Base-by-base conservation (phyloP, 805 yeast genomes). In the Allodekkera sacchari region DNA sequence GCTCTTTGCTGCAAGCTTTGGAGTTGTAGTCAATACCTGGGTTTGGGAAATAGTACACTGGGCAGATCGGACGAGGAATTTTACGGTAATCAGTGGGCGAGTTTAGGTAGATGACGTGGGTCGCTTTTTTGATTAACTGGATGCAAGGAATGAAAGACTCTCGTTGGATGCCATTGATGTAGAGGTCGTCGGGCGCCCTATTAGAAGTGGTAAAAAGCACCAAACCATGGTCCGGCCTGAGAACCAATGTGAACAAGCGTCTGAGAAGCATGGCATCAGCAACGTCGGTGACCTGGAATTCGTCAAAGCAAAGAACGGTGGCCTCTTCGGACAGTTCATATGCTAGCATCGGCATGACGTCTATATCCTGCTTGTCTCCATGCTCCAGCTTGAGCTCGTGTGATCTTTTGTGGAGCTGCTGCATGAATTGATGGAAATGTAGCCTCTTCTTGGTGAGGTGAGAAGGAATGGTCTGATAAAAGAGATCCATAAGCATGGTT, bases 391-490 rank as follows among this genome's bases (percentile, higher is more conserved):
- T 74, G 28, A 89, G 68, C 45, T 77, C 79, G 55, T 88, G 96
- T 1, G 84, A 71, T 48, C 95, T 66, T 46, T 83, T 84, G 58
- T 92, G 98, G 28, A 92, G 68, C 44, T 76, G 72, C 53, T 92
- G 97, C 96, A 92, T 92, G 55, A 92, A 92, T 45, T 87, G 95
- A 57, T 92, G 98, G 65, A 92, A 92, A 56, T 92, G 98, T 28
- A 89, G 65, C 42, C 98, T 68, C 45, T 66, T 70, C 48, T 87
- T 85, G 9, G 89, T 70, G 36, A 92, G 62, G 50, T 81, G 83
- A 0, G 57, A 31, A 0, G 97, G 96, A 12, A 89, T 70, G 0
- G 95, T 84, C 14, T 73, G 64, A 57, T 88, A 92, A 48, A 92
- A 92, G 43, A 92, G 64, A 56, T 92, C 97, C 97, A 92, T 89